Evolutionary conservation across 441 rosid species (phyloP).

Genomic region (Arabidopsis hybrid): DNA sequence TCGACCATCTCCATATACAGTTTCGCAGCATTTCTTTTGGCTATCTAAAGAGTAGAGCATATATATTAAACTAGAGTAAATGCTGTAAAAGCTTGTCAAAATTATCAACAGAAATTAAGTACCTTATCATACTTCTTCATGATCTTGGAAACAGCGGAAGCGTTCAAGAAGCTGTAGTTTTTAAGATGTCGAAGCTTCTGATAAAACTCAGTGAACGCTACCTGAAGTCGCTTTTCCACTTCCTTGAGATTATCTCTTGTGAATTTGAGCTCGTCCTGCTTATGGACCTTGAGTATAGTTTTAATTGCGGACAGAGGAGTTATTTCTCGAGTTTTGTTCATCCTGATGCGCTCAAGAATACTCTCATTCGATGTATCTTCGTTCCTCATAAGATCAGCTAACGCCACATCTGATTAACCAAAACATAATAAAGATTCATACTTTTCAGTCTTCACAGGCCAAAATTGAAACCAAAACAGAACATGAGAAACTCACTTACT

Average conservation of each 20-base stretch:
- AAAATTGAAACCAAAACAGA: neutral
- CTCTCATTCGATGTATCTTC: constrained; percentile 27
- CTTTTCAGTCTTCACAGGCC: neutral
- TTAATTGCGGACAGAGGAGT: constrained; percentile 48
- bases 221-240: constrained; percentile 49
- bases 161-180: constrained; percentile 56
- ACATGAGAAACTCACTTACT: constrained; percentile 28
- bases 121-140: constrained; percentile 68
- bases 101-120: neutral
- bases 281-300: constrained; percentile 38
- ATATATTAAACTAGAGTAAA: neutral
- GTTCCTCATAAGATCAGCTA: constrained; percentile 25
- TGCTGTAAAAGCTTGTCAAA: neutral
- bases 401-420: constrained; percentile 41
- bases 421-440: neutral
- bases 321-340: constrained; percentile 39
- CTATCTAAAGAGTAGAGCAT: constrained; percentile 42
- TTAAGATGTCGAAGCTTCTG: constrained; percentile 57
- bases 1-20: constrained; percentile 62
- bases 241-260: constrained; percentile 51
- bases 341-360: constrained; percentile 47
- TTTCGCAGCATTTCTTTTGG: constrained; percentile 52
- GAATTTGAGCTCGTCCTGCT: constrained; percentile 44
- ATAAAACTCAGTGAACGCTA: constrained; percentile 53
- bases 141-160: constrained; percentile 54